These are phyloP conservation scores for Penicillium cataractarum DNA, from an alignment of 495 filamentous ascomycete genomes.

Conservation along the genomic window DNA sequence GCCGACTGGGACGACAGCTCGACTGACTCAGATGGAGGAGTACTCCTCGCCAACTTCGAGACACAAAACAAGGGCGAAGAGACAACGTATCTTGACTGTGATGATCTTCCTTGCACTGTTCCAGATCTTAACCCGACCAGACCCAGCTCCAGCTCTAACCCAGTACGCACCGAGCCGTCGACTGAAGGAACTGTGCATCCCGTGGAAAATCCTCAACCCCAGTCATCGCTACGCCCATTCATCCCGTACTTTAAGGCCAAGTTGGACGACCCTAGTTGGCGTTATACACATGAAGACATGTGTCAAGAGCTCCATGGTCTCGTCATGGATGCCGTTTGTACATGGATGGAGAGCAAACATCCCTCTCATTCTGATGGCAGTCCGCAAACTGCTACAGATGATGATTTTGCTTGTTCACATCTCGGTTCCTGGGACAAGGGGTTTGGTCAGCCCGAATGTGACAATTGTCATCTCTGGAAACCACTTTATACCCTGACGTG, in stretches of 20 bases:
- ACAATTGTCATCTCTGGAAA: conserved; percentile 34
- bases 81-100: neutral
- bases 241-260: conserved; percentile 33
- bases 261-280: neutral
- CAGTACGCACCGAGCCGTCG: neutral
- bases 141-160: neutral
- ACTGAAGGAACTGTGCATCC: neutral
- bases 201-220: neutral
- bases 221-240: conserved; percentile 22
- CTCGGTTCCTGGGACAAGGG: conserved; percentile 36
- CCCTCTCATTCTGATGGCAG: conserved; percentile 14
- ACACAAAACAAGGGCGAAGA: neutral
- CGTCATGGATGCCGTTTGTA: conserved; percentile 33
- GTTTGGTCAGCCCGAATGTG: conserved; percentile 27
- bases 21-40: neutral
- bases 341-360: conserved; percentile 31
- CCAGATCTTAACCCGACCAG: neutral
- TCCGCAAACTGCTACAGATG: neutral
- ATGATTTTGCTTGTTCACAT: conserved; percentile 30
- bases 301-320: conserved; percentile 33
- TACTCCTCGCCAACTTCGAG: neutral
- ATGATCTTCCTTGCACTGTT: neutral
- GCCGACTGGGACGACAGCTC: too few species aligned
- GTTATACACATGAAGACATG: conserved; percentile 34
- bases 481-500: conserved; percentile 40